Evolutionary conservation across 2,329 filamentous ascomycete species (phyloP).

Genomic region (Talaromyces marneffei): DNA sequence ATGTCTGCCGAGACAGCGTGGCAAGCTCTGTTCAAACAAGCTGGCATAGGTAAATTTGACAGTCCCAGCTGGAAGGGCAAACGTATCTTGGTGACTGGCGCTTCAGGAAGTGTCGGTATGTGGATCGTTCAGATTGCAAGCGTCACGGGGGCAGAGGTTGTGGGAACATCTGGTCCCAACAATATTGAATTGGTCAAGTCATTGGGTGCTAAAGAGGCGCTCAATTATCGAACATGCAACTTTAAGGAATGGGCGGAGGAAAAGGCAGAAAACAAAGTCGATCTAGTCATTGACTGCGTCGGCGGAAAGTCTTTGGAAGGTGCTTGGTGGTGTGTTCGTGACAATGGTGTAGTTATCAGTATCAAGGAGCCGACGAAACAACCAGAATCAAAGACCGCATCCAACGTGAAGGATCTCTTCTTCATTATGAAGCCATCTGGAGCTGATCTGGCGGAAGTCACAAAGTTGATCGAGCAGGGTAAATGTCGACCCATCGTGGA

Average conservation of each 20-base stretch:
- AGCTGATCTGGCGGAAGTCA: constrained; percentile 29
- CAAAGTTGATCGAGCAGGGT: constrained; percentile 28
- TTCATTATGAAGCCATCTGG: constrained; percentile 34
- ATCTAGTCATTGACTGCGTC: constrained; percentile 39
- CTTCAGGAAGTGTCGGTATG: constrained; percentile 30
- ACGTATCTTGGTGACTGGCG: constrained; percentile 34
- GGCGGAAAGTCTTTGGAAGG: constrained; percentile 27
- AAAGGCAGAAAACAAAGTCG: constrained; percentile 29
- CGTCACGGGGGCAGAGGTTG: constrained; percentile 29
- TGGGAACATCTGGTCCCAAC: constrained; percentile 35
- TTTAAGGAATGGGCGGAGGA: constrained; percentile 30
- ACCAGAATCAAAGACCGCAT: constrained; percentile 13
- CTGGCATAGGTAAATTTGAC: constrained; percentile 19
- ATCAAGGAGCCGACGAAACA: constrained; percentile 20
- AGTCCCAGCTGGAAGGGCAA: background rate
- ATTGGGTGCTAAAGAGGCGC: constrained; percentile 37
- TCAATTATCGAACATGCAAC: constrained; percentile 32
- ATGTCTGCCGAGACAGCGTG: constrained; percentile 37
- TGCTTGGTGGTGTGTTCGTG: constrained; percentile 24
- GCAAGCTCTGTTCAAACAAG: constrained; percentile 36
- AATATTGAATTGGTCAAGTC: constrained; percentile 37
- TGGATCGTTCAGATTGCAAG: constrained; percentile 30
- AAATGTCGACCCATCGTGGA: constrained; percentile 35
- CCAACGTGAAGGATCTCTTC: constrained; percentile 26
- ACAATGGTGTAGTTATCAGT: constrained; percentile 29